Evolutionary conservation across 495 filamentous ascomycete genomes (phyloP).

Genomic region (Tuber brumale): DNA sequence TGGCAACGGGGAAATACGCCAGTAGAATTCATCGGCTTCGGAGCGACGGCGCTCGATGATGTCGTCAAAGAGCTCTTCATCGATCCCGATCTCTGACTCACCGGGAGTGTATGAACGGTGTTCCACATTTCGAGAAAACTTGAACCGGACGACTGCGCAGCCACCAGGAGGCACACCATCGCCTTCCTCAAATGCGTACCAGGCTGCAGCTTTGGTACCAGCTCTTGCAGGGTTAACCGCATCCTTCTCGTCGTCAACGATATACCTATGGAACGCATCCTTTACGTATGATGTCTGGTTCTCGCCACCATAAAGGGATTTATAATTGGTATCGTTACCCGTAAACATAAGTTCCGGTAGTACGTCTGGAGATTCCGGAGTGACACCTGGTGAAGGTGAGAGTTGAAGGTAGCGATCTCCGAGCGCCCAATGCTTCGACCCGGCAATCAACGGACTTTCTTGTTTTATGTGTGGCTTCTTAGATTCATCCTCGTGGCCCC

Average conservation of each 20-base stretch:
- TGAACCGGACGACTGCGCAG: constrained; percentile 91
- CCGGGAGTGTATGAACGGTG: constrained; percentile 10
- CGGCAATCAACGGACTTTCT: constrained; percentile 57
- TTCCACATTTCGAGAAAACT: constrained; percentile 55
- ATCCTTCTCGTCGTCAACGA: constrained; percentile 71
- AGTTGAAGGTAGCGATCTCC: constrained; percentile 78
- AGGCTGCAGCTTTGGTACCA: constrained; percentile 85
- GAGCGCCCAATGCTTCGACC: constrained; percentile 66
- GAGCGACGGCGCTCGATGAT: constrained; percentile 75
- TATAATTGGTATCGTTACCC: constrained; percentile 87
- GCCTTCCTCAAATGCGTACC: constrained; percentile 85
- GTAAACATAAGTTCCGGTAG: constrained; percentile 80
- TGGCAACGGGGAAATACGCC: constrained; percentile 81
- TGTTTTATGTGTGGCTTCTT: constrained; percentile 70
- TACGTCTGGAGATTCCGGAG: constrained; percentile 69
- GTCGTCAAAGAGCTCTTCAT: constrained; percentile 89
- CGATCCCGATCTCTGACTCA: constrained; percentile 47
- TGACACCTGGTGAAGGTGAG: constrained; percentile 82
- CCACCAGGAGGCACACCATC: constrained; percentile 81
- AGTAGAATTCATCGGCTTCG: constrained; percentile 95
- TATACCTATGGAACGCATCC: constrained; percentile 85
- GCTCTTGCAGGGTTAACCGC: constrained; percentile 72
- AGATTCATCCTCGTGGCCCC: constrained; percentile 65
- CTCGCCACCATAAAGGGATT: constrained; percentile 64
- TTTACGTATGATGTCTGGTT: constrained; percentile 84